Conservation (phyloP, 805 yeast species). For the Pichia kluyveri region DNA sequence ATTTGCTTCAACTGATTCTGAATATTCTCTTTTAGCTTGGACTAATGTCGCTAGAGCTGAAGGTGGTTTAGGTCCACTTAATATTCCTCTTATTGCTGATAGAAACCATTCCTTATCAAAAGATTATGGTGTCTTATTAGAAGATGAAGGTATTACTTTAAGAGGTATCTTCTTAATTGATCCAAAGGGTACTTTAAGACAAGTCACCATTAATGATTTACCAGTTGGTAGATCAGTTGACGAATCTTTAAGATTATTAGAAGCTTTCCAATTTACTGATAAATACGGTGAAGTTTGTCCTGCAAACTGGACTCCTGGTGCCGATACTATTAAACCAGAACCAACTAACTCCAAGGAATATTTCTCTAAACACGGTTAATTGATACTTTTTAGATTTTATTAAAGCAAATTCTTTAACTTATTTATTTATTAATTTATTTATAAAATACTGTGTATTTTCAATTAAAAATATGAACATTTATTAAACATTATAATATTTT, state of each 20-base stretch:
- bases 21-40: slow-evolving; percentile 97
- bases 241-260: slow-evolving; percentile 93
- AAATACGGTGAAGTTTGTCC: slow-evolving; percentile 99
- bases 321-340: slow-evolving; percentile 83
- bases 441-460: background rate
- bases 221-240: slow-evolving; percentile 99
- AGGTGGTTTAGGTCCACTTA: slow-evolving; percentile 95
- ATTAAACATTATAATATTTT: background rate
- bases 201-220: slow-evolving; percentile 94
- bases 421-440: background rate
- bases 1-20: slow-evolving; percentile 97
- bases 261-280: slow-evolving; percentile 99
- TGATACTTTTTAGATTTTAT: too few relatives aligned
- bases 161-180: slow-evolving; percentile 98
- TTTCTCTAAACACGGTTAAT: slow-evolving; percentile 43
- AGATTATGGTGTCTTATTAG: slow-evolving; percentile 96
- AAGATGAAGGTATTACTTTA: slow-evolving; percentile 93
- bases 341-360: slow-evolving; percentile 72
- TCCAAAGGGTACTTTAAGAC: slow-evolving; percentile 92
- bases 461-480: too few relatives aligned
- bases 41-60: slow-evolving; percentile 93
- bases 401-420: background rate
- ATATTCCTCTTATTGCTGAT: slow-evolving; percentile 93
- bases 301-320: slow-evolving; percentile 97
- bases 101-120: slow-evolving; percentile 90